Percentiles rank a stretch among this genome's conserved stretches.
Conservation (phyloP, 2,329 filamentous ascomycete genomes). For the Talaromyces sp. region DNA sequence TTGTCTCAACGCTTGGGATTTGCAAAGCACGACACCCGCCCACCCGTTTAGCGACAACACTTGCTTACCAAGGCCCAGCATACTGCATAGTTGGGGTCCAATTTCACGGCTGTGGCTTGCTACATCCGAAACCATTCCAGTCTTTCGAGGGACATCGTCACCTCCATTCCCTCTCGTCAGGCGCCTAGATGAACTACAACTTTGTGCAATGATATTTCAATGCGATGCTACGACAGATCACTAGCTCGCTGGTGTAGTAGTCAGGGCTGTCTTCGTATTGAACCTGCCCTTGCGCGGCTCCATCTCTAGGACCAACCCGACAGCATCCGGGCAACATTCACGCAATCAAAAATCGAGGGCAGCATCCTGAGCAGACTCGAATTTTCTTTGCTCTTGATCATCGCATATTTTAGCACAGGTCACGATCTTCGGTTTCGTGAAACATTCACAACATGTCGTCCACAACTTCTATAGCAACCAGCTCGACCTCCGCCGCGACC, state of each 20-base stretch:
- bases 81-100: conserved; percentile 11
- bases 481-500: conserved; percentile 25
- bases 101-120: conserved; percentile 11
- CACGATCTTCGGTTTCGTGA: background rate
- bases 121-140: conserved; percentile 1
- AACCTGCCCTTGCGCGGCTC: background rate
- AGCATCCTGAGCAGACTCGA: background rate
- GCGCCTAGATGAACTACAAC: conserved; percentile 2
- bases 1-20: background rate
- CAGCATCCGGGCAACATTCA: background rate
- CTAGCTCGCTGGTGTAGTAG: conserved; percentile 10
- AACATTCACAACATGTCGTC: conserved; percentile 8
- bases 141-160: background rate
- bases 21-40: background rate
- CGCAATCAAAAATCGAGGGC: background rate
- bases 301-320: background rate
- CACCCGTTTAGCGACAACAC: background rate
- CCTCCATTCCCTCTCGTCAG: background rate
- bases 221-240: conserved; percentile 9
- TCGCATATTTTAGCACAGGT: background rate
- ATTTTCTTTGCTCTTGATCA: background rate
- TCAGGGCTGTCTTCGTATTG: conserved; percentile 7
- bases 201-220: conserved; percentile 8
- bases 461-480: conserved; percentile 21
- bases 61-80: background rate